Conservation (phyloP, 768 basidiomycete genomes). For the Lentinula sp. region DNA sequence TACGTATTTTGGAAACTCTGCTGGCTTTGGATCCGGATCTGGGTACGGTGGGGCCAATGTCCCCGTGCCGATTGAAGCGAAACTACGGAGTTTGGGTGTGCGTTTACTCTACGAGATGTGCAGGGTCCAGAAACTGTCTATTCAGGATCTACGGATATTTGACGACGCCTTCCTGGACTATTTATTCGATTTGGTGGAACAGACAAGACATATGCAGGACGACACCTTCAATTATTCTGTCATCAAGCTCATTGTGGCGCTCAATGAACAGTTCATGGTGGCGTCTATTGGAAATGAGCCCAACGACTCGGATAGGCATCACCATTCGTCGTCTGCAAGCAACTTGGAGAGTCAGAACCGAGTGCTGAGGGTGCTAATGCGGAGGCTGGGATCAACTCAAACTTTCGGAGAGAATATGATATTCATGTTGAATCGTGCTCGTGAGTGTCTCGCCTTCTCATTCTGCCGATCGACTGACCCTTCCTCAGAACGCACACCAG, state of each 20-base stretch:
- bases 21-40: conserved; percentile 3
- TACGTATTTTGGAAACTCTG: conserved; percentile 40
- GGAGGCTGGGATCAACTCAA: conserved; percentile 80
- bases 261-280: conserved; percentile 99
- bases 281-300: conserved; percentile 33
- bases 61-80: conserved; percentile 76
- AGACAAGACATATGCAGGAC: conserved; percentile 81
- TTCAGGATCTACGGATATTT: conserved; percentile 79
- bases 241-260: conserved; percentile 88
- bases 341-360: conserved; percentile 57
- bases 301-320: conserved; percentile 6
- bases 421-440: conserved; percentile 95
- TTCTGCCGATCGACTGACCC: background rate
- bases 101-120: conserved; percentile 88
- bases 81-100: conserved; percentile 66
- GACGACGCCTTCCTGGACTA: conserved; percentile 80
- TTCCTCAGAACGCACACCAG: conserved; percentile 66
- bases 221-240: conserved; percentile 94
- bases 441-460: conserved; percentile 38
- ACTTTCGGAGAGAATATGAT: conserved; percentile 99
- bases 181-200: conserved; percentile 90
- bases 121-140: conserved; percentile 77
- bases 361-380: conserved; percentile 76
- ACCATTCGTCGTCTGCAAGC: conserved; percentile 8
- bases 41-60: conserved; percentile 32